Evolutionary conservation across 176 grass and related monocot genomes (phyloP).

Genomic region (Cymbopogon citratus): DNA sequence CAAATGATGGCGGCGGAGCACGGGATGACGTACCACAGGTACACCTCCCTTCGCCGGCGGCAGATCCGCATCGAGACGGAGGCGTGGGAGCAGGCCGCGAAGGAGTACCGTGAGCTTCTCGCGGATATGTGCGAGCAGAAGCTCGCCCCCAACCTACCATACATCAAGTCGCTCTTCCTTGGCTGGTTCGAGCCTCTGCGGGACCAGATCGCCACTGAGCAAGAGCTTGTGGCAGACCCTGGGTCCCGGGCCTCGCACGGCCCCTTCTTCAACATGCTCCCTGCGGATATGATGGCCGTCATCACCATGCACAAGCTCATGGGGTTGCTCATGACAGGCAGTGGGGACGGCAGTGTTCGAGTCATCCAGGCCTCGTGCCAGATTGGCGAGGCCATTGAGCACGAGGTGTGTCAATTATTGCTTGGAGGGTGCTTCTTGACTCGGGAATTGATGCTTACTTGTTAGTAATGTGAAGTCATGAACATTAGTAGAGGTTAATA

Average conservation of each 20-base stretch:
- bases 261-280: conserved; percentile 50
- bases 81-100: conserved; percentile 91
- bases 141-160: conserved; percentile 86
- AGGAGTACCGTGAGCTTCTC: conserved; percentile 80
- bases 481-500: neutral
- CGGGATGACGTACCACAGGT: conserved; percentile 44
- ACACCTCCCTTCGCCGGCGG: conserved; percentile 45
- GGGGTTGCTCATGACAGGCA: conserved; percentile 79
- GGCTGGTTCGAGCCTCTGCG: conserved; percentile 89
- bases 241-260: conserved; percentile 26
- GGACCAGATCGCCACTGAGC: conserved; percentile 57
- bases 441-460: neutral
- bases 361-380: conserved; percentile 57
- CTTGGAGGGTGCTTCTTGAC: neutral
- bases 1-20: conserved; percentile 19
- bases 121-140: conserved; percentile 86
- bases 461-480: neutral
- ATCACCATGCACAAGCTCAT: conserved; percentile 99
- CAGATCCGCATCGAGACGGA: conserved; percentile 86
- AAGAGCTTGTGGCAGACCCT: conserved; percentile 34
- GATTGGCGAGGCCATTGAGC: conserved; percentile 79
- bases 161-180: conserved; percentile 87
- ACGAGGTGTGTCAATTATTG: conserved; percentile 56
- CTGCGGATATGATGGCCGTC: conserved; percentile 92
- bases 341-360: conserved; percentile 52